Conservation (phyloP, 2,329 filamentous ascomycete species). For the Colletotrichum orbiculare region DNA sequence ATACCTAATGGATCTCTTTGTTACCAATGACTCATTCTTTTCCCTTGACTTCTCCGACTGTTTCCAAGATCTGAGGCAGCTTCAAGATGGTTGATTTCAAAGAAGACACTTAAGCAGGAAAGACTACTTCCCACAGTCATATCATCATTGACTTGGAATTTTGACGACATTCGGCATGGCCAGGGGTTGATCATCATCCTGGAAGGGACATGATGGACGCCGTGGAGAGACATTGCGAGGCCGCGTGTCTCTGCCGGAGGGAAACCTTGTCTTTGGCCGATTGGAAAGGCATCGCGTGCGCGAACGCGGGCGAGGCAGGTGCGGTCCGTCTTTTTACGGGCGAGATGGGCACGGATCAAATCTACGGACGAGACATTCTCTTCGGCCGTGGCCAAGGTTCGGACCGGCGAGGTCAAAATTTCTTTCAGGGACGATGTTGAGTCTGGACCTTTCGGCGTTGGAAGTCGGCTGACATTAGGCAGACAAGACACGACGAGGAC, state of each 20-base stretch:
- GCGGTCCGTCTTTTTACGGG: too few relatives aligned
- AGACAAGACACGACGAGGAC: too few relatives aligned
- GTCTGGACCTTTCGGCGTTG: too few relatives aligned
- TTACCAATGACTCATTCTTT: conserved; percentile 3
- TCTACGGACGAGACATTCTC: too few relatives aligned
- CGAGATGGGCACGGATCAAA: too few relatives aligned
- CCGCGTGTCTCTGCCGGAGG: neutral
- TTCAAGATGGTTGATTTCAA: neutral
- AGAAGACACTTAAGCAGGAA: neutral
- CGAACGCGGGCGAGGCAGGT: too few relatives aligned
- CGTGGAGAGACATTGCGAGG: neutral
- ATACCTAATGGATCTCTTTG: conserved; percentile 34
- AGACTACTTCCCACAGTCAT: neutral
- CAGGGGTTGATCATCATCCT: neutral
- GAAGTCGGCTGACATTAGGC: too few relatives aligned
- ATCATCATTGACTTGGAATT: neutral
- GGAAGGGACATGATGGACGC: neutral
- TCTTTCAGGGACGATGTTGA: too few relatives aligned
- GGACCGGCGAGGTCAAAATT: too few relatives aligned
- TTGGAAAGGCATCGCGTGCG: neutral
- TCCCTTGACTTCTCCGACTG: neutral
- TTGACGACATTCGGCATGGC: neutral
- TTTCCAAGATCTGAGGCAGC: too few relatives aligned
- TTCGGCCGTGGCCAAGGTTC: too few relatives aligned
- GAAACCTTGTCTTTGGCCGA: conserved; percentile 2